phyloP scores from a whole-genome alignment of 306 rosid species.

The Citrullus amarus region DNA sequence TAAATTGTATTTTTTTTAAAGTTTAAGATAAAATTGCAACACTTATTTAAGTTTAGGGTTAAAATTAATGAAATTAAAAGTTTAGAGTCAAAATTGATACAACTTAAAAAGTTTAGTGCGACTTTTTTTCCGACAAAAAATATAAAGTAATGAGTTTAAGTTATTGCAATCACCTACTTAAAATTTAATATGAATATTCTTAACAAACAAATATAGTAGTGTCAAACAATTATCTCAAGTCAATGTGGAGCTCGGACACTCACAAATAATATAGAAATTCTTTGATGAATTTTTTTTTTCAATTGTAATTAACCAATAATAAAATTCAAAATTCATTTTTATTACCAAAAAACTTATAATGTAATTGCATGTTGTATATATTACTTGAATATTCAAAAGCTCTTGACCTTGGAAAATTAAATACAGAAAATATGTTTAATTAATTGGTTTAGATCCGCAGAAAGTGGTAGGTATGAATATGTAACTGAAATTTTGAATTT shows the following conservation, averaged over 20 bases:
- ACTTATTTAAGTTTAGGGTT: too few relatives aligned
- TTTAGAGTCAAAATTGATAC: too few relatives aligned
- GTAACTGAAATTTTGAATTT: neutral
- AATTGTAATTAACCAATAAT: neutral
- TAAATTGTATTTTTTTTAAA: too few relatives aligned
- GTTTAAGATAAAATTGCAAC: too few relatives aligned
- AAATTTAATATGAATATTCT: neutral
- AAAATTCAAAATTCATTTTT: neutral
- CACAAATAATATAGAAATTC: too few relatives aligned
- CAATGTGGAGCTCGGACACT: too few relatives aligned
- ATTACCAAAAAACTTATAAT: neutral
- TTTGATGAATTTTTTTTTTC: accelerated
- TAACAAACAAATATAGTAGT: too few relatives aligned
- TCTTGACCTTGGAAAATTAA: neutral
- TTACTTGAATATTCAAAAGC: neutral
- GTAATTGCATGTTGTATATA: neutral
- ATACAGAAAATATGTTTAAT: neutral
- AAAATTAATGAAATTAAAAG: too few relatives aligned
- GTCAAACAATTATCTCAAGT: too few relatives aligned
- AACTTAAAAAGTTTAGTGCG: too few relatives aligned
- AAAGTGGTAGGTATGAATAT: neutral
- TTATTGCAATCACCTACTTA: neutral
- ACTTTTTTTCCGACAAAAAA: too few relatives aligned
- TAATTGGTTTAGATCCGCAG: neutral
- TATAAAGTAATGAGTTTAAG: neutral